phyloP scores from a whole-genome alignment of 805 yeast genomes.

The Hagleromyces aurorensis region DNA sequence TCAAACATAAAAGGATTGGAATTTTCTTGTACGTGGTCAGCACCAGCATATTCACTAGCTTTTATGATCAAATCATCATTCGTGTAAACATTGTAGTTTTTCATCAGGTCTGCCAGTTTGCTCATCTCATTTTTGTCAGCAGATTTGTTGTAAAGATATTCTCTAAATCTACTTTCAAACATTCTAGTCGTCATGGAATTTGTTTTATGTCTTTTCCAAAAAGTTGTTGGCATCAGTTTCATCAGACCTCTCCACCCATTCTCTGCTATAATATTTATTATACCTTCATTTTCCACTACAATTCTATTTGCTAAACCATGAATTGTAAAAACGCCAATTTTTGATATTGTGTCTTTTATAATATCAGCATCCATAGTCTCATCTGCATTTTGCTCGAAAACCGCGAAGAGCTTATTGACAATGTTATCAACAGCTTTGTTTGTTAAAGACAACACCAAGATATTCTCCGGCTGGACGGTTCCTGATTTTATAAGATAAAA shows the following conservation, averaged over 20 bases:
- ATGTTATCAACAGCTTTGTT: conserved; percentile 55
- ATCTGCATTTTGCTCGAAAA: conserved; percentile 31
- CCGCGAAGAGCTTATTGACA: conserved; percentile 25
- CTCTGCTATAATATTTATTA: conserved; percentile 44
- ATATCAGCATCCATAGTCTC: too few species aligned
- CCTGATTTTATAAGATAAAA: conserved; percentile 37
- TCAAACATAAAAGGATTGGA: conserved; percentile 8
- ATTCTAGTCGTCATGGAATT: conserved; percentile 9
- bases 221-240: conserved; percentile 27
- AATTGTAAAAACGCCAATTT: conserved; percentile 47
- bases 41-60: conserved; percentile 15
- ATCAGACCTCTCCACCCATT: conserved; percentile 42
- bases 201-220: conserved; percentile 10
- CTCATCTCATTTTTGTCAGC: conserved; percentile 11
- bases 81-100: conserved; percentile 29
- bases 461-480: conserved; percentile 40
- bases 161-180: conserved; percentile 16
- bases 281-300: conserved; percentile 35
- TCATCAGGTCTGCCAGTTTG: conserved; percentile 25
- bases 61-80: conserved; percentile 26
- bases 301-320: conserved; percentile 53
- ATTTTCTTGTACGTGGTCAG: background rate
- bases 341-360: conserved; percentile 11
- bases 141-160: conserved; percentile 10
- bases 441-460: conserved; percentile 59